Base-by-base conservation (phyloP, 306 rosid genomes). In the Lathyrus sativus region DNA sequence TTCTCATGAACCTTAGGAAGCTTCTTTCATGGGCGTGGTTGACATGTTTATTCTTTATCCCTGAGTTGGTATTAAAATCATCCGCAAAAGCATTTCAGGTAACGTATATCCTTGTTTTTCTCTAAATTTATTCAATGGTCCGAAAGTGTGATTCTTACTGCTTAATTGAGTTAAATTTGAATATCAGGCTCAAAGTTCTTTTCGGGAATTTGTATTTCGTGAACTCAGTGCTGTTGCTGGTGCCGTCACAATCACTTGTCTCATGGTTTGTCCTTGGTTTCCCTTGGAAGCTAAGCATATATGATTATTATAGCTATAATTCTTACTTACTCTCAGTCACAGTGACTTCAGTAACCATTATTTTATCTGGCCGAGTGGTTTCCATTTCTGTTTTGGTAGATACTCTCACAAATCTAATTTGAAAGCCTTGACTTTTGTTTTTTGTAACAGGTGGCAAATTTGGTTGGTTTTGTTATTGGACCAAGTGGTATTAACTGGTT, bases 21-120 rank as follows among this genome's bases (percentile, higher is more conserved):
- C 98, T 92, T 78, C 91, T 92, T 77, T 90, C 93, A 11, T 90
- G 96, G 98, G 98, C 91, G 11, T 90, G 98, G 98, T 81, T 92
- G 79, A 92, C 96, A 3, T 92, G 98, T 75, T 72, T 92, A 72
- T 90, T 92, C 82, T 92, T 89, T 74, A 81, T 92, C 76, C 96
- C 93, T 11, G 96, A 92, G 80, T 77, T 90, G 81, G 51, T 88
- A 44, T 50, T 92, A 44, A 92, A 92, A 74, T 88, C 98, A 50
- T 91, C 90, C 39, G 75, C 83, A 65, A 86, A 79, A 71, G 76
- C 91, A 60, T 83, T 88, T 74, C 78, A 90, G 91, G 98, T 92
- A 51, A 79, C 68, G 44, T 68, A 43, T 61, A 42, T 77, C 14
- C 51, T 14, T 26, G 33, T 26, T 64, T 2, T 31, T 41, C 37